phyloP scores from a whole-genome alignment of 2,329 filamentous ascomycete genomes.

The Dothideomycetes sp. region DNA sequence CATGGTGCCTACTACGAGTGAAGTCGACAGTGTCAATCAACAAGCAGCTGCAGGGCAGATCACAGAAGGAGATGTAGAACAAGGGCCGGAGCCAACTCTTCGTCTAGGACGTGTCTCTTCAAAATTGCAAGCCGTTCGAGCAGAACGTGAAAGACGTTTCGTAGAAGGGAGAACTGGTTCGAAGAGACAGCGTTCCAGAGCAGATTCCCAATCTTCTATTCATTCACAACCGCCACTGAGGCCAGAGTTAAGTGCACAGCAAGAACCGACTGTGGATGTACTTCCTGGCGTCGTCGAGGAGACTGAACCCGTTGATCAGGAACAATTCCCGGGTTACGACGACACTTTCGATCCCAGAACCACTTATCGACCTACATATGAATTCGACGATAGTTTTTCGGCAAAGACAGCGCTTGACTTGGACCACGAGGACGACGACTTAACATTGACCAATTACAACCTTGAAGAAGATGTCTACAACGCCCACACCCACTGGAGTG shows the following conservation, averaged over 20 bases:
- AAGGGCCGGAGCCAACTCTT: constrained; percentile 7
- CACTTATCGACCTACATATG: not conserved
- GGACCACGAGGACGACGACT: not conserved
- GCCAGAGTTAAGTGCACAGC: not conserved
- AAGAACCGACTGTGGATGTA: not conserved
- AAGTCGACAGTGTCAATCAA: not conserved
- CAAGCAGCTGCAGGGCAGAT: not conserved
- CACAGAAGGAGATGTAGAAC: constrained; percentile 8
- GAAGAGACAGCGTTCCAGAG: not conserved
- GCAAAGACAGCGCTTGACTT: constrained; percentile 1
- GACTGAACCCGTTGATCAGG: constrained; percentile 2
- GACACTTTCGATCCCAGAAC: constrained; percentile 1
- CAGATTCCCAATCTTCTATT: constrained; percentile 4
- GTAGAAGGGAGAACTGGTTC: constrained; percentile 4
- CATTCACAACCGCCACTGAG: constrained; percentile 1
- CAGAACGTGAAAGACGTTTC: constrained; percentile 6
- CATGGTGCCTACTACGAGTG: constrained; percentile 10
- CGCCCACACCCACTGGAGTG: constrained; percentile 5
- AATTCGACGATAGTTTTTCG: constrained; percentile 10
- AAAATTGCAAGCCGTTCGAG: constrained; percentile 5
- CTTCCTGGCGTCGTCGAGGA: constrained; percentile 3
- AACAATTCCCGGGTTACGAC: constrained; percentile 1
- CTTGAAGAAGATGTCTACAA: constrained; percentile 11
- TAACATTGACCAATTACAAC: not conserved
- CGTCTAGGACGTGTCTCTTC: constrained; percentile 2